Evolutionary conservation across 2,329 filamentous ascomycete species (phyloP), one percentile per base, ranked within the genome.

Genomic region (Tricladium varicosporioides): DNA sequence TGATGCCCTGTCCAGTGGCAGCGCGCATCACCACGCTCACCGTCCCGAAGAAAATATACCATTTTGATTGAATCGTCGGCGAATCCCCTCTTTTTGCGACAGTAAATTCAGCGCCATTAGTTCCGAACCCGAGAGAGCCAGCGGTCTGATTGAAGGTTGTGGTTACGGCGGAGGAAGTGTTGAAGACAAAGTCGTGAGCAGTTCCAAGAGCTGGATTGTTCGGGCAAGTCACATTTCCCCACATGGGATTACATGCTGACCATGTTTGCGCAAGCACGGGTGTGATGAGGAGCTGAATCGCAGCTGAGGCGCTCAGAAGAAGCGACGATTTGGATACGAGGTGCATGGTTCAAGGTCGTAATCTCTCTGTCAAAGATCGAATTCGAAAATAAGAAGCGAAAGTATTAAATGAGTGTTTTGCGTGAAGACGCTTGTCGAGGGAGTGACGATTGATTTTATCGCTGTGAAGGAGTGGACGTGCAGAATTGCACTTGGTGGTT

Each of bases 21-120:
- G 89, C 88, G 75, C 91, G 90, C 77, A 95, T 82, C 64, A 83
- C 79, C 57, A 93, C 80, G 73, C 94, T 90, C 55, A 91, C 85
- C 59, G 86, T 84, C 53, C 91, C 91, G 64, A 88, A 93, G 78
- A 95, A 92, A 73, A 96, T 88, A 76, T 91, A 94, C 71, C 92
- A 93, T 65, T 85, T 84, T 48, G 88, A 86, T 62, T 86, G 82
- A 60, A 96, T 82, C 1, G 91, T 95, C 1, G 91, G 89, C 0
- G 91, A 88, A 66, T 95, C 84, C 61, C 86, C 84, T 62, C 84
- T 80, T 70, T 86, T 80, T 55, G 72, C 75, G 73, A 96, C 86
- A 51, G 81, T 87, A 75, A 95, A 92, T 54, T 81, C 76, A 46
- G 89, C 88, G 40, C 88, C 89, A n/a, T 75, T 75, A 47, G 78